phyloP scores from a whole-genome alignment of 192 early-diverging fungal genomes.

The Mortierella hygrophila region DNA sequence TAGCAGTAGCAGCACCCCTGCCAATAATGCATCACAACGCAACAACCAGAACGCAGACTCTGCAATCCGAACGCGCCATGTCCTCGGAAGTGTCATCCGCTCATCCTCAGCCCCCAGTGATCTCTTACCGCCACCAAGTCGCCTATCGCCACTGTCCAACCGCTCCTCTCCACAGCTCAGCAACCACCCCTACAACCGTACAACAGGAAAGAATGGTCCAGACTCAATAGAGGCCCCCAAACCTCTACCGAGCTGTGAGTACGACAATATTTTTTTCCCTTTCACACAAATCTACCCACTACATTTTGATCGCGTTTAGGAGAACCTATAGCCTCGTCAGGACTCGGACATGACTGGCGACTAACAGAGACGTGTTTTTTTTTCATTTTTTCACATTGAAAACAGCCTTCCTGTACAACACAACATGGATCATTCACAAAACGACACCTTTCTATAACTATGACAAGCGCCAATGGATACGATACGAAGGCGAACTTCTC shows the following conservation, averaged over 20 bases:
- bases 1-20: neutral
- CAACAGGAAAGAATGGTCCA: too few species aligned
- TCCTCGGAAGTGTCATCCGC: constrained; percentile 1
- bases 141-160: neutral
- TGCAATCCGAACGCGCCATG: neutral
- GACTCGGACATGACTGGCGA: neutral
- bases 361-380: neutral
- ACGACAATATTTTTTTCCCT: neutral
- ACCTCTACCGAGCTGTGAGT: neutral
- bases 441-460: constrained; percentile 44
- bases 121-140: neutral
- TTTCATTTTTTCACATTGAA: neutral
- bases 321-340: neutral
- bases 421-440: constrained; percentile 47
- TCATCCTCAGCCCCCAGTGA: neutral
- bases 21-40: neutral
- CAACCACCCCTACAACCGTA: neutral
- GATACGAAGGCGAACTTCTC: constrained; percentile 37
- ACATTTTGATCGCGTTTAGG: neutral
- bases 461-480: neutral
- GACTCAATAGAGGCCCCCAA: neutral
- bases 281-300: neutral
- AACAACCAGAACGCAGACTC: neutral
- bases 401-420: constrained; percentile 34
- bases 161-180: neutral